Percentiles rank a stretch among this genome's conserved stretches.
These are phyloP conservation scores for Linum lewisii DNA, from an alignment of 345 rosid species.

Conservation along the genomic window DNA sequence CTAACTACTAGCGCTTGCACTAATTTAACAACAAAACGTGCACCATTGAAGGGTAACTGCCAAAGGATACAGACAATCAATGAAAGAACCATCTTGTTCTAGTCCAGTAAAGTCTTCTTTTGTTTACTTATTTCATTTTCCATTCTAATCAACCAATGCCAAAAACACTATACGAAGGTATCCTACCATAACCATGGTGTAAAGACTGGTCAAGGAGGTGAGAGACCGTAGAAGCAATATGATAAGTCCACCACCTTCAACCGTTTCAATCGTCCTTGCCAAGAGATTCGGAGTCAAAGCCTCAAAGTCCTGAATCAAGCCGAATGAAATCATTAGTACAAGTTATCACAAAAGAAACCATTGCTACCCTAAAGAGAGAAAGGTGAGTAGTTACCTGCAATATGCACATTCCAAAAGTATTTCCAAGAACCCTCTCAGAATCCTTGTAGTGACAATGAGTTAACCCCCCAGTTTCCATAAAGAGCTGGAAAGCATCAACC, in stretches of 20 bases:
- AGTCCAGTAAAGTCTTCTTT: background rate
- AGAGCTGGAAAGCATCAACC: constrained; percentile 82
- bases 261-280: constrained; percentile 96
- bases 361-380: background rate
- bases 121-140: background rate
- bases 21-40: too few species aligned
- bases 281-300: constrained; percentile 92
- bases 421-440: constrained; percentile 79
- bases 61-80: too few species aligned
- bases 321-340: constrained; percentile 6
- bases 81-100: too few species aligned
- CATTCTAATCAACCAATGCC: background rate
- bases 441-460: constrained; percentile 88
- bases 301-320: constrained; percentile 71
- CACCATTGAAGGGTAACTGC: too few species aligned
- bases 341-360: background rate
- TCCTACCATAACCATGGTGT: constrained; percentile 94
- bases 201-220: constrained; percentile 72
- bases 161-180: background rate
- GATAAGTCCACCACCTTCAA: constrained; percentile 90
- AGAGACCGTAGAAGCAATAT: constrained; percentile 74
- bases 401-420: constrained; percentile 93
- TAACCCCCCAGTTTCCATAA: constrained; percentile 77
- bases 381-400: constrained; percentile 52
- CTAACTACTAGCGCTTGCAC: too few species aligned